Conservation (phyloP, 495 filamentous ascomycete genomes). For the Xylaria nigripes region DNA sequence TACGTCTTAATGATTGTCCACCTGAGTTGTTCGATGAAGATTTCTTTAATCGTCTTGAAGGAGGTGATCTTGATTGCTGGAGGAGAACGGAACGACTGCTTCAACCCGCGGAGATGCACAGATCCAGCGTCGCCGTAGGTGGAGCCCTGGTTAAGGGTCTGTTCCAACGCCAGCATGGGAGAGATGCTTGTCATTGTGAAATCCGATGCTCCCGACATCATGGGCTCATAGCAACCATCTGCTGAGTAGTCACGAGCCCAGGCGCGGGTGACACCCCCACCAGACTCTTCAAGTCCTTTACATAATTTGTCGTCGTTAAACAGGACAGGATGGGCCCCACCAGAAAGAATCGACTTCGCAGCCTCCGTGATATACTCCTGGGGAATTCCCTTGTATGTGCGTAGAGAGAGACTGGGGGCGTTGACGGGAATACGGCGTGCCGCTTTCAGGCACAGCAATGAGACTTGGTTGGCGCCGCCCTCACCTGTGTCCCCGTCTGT, state of each 20-base stretch:
- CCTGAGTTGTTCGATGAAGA: constrained; percentile 6
- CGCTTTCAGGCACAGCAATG: constrained; percentile 4
- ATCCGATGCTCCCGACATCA: constrained; percentile 7
- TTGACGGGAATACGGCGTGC: constrained; percentile 9
- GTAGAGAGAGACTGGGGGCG: constrained; percentile 7
- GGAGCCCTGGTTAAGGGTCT: constrained; percentile 7
- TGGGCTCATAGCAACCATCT: constrained; percentile 11
- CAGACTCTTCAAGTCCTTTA: constrained; percentile 2
- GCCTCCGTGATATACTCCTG: constrained; percentile 5
- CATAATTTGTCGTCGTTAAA: constrained; percentile 10
- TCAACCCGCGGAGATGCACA: constrained; percentile 10
- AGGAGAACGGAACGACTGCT: constrained; percentile 7
- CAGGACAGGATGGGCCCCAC: constrained; percentile 3
- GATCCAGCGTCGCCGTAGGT: constrained; percentile 8
- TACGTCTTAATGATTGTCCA: constrained; percentile 1
- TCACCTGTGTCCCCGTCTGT: not conserved
- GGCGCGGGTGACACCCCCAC: not conserved
- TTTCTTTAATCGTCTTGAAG: not conserved
- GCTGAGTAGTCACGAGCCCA: constrained; percentile 10
- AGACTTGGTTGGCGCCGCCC: constrained; percentile 9
- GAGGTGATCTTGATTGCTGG: not conserved
- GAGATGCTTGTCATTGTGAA: constrained; percentile 4
- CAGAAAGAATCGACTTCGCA: constrained; percentile 1
- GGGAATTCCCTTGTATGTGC: constrained; percentile 2
- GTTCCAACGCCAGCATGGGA: constrained; percentile 8